phyloP scores from a whole-genome alignment of 495 filamentous ascomycete genomes.

The Tuber microsphaerosporum region DNA sequence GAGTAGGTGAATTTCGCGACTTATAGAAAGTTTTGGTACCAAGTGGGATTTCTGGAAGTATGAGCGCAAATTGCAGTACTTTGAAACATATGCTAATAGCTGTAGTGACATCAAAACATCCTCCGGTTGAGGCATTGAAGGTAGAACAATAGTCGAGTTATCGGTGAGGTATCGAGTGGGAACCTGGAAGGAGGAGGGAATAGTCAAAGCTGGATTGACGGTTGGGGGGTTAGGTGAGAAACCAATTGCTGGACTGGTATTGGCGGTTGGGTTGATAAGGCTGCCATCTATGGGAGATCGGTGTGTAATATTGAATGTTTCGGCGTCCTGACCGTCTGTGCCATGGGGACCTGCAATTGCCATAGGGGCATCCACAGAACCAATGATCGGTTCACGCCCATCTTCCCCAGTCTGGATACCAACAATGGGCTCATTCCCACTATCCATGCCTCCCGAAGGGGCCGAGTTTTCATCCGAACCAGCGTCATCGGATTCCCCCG shows the following conservation, averaged over 20 bases:
- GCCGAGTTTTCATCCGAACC: constrained; percentile 73
- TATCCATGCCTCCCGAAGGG: constrained; percentile 56
- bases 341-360: constrained; percentile 68
- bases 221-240: constrained; percentile 70
- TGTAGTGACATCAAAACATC: constrained; percentile 98
- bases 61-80: constrained; percentile 90
- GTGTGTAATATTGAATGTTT: constrained; percentile 95
- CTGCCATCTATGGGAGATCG: constrained; percentile 79
- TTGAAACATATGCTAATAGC: constrained; percentile 92
- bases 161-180: constrained; percentile 72
- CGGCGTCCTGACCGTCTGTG: constrained; percentile 73
- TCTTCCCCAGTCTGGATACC: constrained; percentile 74
- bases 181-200: constrained; percentile 48
- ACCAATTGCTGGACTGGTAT: constrained; percentile 57
- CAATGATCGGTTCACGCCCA: constrained; percentile 64
- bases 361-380: constrained; percentile 65
- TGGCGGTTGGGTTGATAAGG: constrained; percentile 61
- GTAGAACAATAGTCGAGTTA: constrained; percentile 58
- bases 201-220: constrained; percentile 62
- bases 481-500: constrained; percentile 78
- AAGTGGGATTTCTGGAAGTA: constrained; percentile 95
- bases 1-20: constrained; percentile 68
- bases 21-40: constrained; percentile 85
- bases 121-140: constrained; percentile 89
- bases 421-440: constrained; percentile 61